Conservation (phyloP, 805 yeast genomes). For the Ogataea corticis region DNA sequence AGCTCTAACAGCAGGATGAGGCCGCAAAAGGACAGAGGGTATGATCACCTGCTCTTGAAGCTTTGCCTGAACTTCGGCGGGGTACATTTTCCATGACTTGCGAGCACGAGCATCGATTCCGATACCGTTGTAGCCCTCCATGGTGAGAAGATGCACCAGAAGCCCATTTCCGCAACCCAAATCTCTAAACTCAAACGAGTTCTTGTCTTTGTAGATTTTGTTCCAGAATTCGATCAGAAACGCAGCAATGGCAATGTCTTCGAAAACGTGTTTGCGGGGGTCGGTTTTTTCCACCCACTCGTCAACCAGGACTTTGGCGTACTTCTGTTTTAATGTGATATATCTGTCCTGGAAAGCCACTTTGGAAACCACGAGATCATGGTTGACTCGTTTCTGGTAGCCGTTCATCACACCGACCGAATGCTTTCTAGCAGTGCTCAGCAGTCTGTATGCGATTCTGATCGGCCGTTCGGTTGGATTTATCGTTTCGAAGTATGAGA, state of each 20-base stretch:
- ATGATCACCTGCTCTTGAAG: constrained; percentile 77
- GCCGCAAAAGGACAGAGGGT: constrained; percentile 71
- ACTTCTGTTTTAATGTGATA: constrained; percentile 75
- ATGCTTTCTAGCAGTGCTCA: constrained; percentile 81
- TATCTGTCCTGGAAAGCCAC: constrained; percentile 82
- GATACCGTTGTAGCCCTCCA: constrained; percentile 79
- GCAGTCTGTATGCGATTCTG: constrained; percentile 77
- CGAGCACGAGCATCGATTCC: constrained; percentile 91
- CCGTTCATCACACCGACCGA: constrained; percentile 82
- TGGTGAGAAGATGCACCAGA: constrained; percentile 66
- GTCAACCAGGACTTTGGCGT: constrained; percentile 71
- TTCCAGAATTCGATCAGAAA: constrained; percentile 87
- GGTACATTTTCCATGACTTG: constrained; percentile 83
- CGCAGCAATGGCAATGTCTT: constrained; percentile 94
- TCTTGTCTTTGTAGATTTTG: constrained; percentile 40
- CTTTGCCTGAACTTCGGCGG: constrained; percentile 55
- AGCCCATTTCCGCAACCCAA: constrained; percentile 96
- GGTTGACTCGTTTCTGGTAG: constrained; percentile 83
- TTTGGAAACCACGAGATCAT: constrained; percentile 82
- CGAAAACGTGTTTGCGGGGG: constrained; percentile 94
- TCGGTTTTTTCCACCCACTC: constrained; percentile 94
- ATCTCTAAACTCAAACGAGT: constrained; percentile 73
- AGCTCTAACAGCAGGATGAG: constrained; percentile 61
- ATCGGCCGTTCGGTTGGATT: constrained; percentile 60
- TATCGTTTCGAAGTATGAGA: constrained; percentile 32